Percentiles rank a stretch among this genome's conserved stretches.
phyloP scores from a whole-genome alignment of 2,329 filamentous ascomycete genomes.

The Cladosporium sphaerospermum region DNA sequence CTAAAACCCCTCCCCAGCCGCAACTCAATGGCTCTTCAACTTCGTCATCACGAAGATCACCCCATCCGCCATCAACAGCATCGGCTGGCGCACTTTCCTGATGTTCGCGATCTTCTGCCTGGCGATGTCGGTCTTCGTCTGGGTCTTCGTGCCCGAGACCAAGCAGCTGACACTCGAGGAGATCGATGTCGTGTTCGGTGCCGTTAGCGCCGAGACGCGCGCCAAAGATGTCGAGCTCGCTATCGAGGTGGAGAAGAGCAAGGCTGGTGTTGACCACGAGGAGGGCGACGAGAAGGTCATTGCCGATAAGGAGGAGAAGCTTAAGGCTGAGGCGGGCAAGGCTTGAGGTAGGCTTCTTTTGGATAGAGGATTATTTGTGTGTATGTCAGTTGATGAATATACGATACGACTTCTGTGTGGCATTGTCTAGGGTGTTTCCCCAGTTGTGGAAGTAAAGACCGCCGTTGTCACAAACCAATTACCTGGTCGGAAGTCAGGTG shows the following conservation, averaged over 20 bases:
- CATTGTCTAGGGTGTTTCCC: no score
- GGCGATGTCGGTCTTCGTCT: slow-evolving; percentile 35
- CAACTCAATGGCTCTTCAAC: slow-evolving; percentile 31
- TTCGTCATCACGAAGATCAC: slow-evolving; percentile 33
- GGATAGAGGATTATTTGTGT: no score
- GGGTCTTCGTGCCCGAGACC: slow-evolving; percentile 43
- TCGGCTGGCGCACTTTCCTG: slow-evolving; percentile 43
- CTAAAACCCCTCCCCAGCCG: slow-evolving; percentile 27
- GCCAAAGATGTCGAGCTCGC: slow-evolving; percentile 8
- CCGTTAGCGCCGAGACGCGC: slow-evolving; percentile 21
- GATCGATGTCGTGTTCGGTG: slow-evolving; percentile 46
- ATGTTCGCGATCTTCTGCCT: slow-evolving; percentile 37
- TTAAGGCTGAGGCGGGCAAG: not conserved
- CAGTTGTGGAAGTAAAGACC: no score
- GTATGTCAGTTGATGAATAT: no score
- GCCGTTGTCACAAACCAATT: no score
- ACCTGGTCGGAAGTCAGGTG: no score
- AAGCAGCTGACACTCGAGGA: slow-evolving; percentile 45
- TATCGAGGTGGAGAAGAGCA: slow-evolving; percentile 9
- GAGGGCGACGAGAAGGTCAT: slow-evolving; percentile 7
- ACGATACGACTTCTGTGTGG: no score
- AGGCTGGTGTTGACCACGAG: slow-evolving; percentile 7
- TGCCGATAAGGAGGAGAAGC: not conserved
- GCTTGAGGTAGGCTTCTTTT: no score
- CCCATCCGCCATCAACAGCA: slow-evolving; percentile 31